A percentile compares a stretch with the other conserved stretches of the same genome.
phyloP scores from a whole-genome alignment of 371 early-diverging fungal genomes.

The Rhizopus delemar region DNA sequence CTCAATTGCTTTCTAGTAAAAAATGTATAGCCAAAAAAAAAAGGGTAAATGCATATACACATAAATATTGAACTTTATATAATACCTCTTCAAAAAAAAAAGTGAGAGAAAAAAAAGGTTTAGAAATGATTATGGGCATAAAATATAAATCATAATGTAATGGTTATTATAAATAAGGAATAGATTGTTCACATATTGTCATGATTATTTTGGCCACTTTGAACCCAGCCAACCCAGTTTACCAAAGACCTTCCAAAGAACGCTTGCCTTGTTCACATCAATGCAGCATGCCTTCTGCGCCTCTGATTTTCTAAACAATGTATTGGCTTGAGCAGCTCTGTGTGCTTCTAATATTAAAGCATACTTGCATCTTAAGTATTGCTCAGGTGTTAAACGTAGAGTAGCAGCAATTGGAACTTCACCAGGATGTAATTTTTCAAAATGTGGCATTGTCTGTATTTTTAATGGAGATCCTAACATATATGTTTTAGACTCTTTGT shows the following conservation, averaged over 20 bases:
- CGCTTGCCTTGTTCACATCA: constrained; percentile 50
- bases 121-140: no score
- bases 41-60: no score
- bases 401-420: constrained; percentile 68
- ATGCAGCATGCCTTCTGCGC: constrained; percentile 53
- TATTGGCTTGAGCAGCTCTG: constrained; percentile 21
- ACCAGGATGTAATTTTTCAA: constrained; percentile 55
- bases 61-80: no score
- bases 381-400: constrained; percentile 69
- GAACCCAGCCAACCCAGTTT: constrained; percentile 45
- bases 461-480: constrained; percentile 50
- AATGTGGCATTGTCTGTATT: constrained; percentile 49
- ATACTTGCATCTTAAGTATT: constrained; percentile 61
- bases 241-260: constrained; percentile 43
- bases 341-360: constrained; percentile 42
- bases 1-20: no score
- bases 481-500: background rate
- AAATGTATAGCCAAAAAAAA: no score
- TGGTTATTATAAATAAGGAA: no score
- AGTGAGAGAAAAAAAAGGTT: no score
- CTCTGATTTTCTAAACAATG: constrained; percentile 49
- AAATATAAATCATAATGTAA: no score
- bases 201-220: constrained; percentile 28
- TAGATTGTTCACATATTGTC: no score
- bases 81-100: no score